Base-by-base conservation (phyloP, 2,329 filamentous ascomycete species). In the Escovopsis weberi region DNA sequence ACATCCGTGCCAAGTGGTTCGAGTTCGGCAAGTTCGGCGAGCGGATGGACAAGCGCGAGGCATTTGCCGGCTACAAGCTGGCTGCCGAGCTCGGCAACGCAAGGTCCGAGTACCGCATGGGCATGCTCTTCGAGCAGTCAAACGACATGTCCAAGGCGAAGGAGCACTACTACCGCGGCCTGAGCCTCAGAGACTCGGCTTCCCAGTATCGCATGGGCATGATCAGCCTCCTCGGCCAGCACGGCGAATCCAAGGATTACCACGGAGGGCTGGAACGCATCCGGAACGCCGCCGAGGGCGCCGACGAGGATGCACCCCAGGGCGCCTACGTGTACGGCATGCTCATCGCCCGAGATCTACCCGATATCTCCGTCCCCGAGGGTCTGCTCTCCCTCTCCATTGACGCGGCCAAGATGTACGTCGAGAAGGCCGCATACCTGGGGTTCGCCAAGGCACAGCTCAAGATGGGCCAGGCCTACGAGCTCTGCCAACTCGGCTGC, bases 1-100 rank as follows among this genome's bases (percentile, higher is more conserved):
- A 96, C 59, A 85, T 96, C 68, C 80, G 80, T 54, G 85, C 87
- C 46, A 95, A 94, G 73, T 98, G 91, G 91, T 71, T 94, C 40
- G 91, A 98, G 59, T 98, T 96, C 69, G 91, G 91, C 52, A 94
- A 94, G 58, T 96, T 95, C 57, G 87, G 86, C 34, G 79, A 82
- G 60, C 78, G 87, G 26, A 72, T 87, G 46, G 91, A 98, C 67
- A 94, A 94, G 66, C 88, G 89, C 55, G 89, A 95, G 64, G 89
- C 91, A 7, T 96, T 93, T 59, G 66, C 79, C 47, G 84, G 82
- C 54, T 98, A 96, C 64, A 78, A 80, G 48, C 73, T 81, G 53
- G 85, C 91, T n/a, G 82, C 86, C 28, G 82, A 88, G 53, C 80
- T 85, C 53, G 86, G 86, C 45, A 94, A 88, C 63, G 78, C 82